Conservation (phyloP, 1,139 yeast species). For the Suhomyces coccinellae region DNA sequence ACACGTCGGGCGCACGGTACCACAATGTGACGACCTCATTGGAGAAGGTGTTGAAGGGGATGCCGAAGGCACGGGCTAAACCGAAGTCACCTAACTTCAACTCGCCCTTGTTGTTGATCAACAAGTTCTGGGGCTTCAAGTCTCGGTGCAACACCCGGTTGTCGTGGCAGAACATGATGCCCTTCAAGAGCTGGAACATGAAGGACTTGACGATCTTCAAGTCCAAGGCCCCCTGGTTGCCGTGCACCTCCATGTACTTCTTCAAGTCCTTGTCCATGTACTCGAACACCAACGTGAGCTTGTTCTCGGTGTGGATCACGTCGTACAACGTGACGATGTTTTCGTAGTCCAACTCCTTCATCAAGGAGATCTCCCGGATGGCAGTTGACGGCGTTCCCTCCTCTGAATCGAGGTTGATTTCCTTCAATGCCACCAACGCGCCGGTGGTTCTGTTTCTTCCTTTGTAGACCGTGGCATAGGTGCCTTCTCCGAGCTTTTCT, state of each 20-base stretch:
- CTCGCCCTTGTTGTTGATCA: constrained; percentile 86
- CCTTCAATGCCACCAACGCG: constrained; percentile 90
- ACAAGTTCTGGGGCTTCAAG: constrained; percentile 89
- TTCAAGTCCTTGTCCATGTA: constrained; percentile 93
- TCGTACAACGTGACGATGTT: constrained; percentile 92
- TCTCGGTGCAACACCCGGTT: constrained; percentile 94
- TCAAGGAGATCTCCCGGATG: constrained; percentile 89
- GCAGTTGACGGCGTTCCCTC: constrained; percentile 99
- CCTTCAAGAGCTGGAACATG: constrained; percentile 89
- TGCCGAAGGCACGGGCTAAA: constrained; percentile 95
- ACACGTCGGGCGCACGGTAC: constrained; percentile 98
- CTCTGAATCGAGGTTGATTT: constrained; percentile 89
- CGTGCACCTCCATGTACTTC: constrained; percentile 88
- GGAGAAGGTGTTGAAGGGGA: constrained; percentile 95
- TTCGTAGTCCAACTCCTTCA: constrained; percentile 95
- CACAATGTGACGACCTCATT: constrained; percentile 97
- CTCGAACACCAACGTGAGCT: constrained; percentile 89
- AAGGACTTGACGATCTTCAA: constrained; percentile 80
- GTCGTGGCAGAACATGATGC: constrained; percentile 93
- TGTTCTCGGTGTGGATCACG: constrained; percentile 95
- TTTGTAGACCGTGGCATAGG: constrained; percentile 96
- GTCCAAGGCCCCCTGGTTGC: constrained; percentile 80
- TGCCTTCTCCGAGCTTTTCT: constrained; percentile 95
- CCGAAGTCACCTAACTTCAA: constrained; percentile 97
- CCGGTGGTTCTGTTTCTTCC: constrained; percentile 93